Percentiles rank a stretch among this genome's conserved stretches.
Conservation (phyloP, 164 flowering plant species). For the Cinnamomum micranthum region DNA sequence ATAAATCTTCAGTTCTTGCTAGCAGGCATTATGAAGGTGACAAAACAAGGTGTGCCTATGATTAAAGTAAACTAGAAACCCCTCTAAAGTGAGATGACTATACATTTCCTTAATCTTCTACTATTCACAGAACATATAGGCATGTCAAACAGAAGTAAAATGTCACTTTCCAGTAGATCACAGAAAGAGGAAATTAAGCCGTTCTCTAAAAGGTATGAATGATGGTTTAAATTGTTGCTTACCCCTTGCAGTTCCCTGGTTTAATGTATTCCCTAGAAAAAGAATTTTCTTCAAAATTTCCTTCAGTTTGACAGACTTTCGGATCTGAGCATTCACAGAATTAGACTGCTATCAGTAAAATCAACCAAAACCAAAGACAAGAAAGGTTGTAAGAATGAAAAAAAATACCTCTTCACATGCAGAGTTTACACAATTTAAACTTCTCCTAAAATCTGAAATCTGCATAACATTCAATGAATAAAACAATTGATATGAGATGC, state of each 20-base stretch:
- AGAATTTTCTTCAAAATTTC: conserved; percentile 86
- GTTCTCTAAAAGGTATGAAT: not conserved
- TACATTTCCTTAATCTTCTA: not conserved
- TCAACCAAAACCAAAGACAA: not conserved
- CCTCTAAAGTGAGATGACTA: not conserved
- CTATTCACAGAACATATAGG: not conserved
- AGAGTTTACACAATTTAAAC: conserved; percentile 62
- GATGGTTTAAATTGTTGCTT: conserved; percentile 16
- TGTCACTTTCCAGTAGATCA: too few species aligned
- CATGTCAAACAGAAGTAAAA: too few species aligned
- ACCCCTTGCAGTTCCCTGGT: conserved; percentile 99
- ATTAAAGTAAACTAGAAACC: not conserved
- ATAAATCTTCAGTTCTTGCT: too few species aligned
- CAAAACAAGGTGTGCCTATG: not conserved
- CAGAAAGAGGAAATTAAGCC: too few species aligned
- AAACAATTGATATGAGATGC: not conserved
- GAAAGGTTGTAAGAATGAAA: not conserved
- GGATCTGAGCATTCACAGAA: conserved; percentile 44
- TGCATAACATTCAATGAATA: conserved; percentile 26
- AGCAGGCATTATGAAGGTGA: not conserved
- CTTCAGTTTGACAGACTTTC: conserved; percentile 71
- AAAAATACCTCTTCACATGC: conserved; percentile 80
- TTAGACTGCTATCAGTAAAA: conserved; percentile 1
- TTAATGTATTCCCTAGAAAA: conserved; percentile 76
- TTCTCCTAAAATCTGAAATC: conserved; percentile 77